Evolutionary conservation across 768 basidiomycete species (phyloP).

Genomic region (Galerina sulciceps): DNA sequence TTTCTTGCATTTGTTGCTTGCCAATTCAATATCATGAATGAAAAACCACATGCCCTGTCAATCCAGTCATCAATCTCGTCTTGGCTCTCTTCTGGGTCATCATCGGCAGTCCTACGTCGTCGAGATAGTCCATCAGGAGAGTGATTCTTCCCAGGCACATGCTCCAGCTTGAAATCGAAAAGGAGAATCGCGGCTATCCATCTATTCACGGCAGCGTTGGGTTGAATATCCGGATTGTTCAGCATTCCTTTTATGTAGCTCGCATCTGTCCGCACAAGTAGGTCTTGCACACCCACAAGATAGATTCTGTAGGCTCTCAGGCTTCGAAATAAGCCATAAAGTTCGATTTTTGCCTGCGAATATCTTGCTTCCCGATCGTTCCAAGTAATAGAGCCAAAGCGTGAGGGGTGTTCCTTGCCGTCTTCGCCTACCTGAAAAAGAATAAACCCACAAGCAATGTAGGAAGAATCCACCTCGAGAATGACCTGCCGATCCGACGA

Average conservation of each 20-base stretch:
- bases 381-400: slow-evolving; percentile 23
- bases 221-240: slow-evolving; percentile 40
- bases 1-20: too few relatives aligned
- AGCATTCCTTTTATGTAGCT: slow-evolving; percentile 42
- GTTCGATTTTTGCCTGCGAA: slow-evolving; percentile 35
- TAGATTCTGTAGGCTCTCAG: slow-evolving; percentile 21
- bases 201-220: slow-evolving; percentile 39
- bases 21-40: too few relatives aligned
- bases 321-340: slow-evolving; percentile 30
- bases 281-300: slow-evolving; percentile 29
- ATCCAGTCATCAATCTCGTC: too few relatives aligned
- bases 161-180: slow-evolving; percentile 39
- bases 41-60: too few relatives aligned
- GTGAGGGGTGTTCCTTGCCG: slow-evolving; percentile 12
- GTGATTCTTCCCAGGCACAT: slow-evolving; percentile 34
- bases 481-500: slow-evolving; percentile 15
- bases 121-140: too few relatives aligned
- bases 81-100: too few relatives aligned
- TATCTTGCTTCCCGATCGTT: slow-evolving; percentile 24
- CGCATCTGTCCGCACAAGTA: slow-evolving; percentile 32
- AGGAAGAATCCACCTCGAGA: slow-evolving; percentile 23
- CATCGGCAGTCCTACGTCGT: too few relatives aligned
- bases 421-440: slow-evolving; percentile 18
- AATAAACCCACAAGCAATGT: slow-evolving; percentile 21
- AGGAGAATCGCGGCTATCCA: slow-evolving; percentile 46